Base-by-base conservation (phyloP, 2,329 filamentous ascomycete genomes). In the Ceratocystis albifundus region DNA sequence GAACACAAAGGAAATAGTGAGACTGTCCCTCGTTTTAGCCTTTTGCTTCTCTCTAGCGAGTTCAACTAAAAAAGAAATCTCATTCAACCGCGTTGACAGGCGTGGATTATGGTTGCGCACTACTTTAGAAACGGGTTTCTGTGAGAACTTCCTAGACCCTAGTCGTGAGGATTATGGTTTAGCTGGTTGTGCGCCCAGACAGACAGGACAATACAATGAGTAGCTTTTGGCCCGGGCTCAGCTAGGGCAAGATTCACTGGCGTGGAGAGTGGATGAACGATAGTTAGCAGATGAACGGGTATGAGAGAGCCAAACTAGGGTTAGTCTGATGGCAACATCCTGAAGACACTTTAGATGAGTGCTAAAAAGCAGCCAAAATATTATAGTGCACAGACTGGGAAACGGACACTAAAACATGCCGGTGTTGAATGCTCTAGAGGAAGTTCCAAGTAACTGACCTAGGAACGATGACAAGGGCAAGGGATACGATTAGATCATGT, bases 321-420 rank as follows among this genome's bases (percentile, higher is more conserved):
- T 57, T 57, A 57, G 22, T 17, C 53, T 30, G 53, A 15, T 22
- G 10, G 15, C 53, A 30, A 30, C 15, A n/a, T 12, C 5, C 25
- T 57, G 53, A 12, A 15, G 28, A 57, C 22, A 20, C n/a, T 22
- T 57, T 57, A 22, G 20, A 28, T 57, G 53, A 30, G 53, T 28
- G 30, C 53, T 57, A 57, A 57, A 57, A 4, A n/a, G 36, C 53
- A 10, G 28, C 28, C 53, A 30, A 28, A 30, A 30, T 30, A 57
- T 30, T 30, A 57, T 6, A 57, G 53, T 57, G 65, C 46, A 44
- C 46, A 50, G 48, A 50, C 45, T 46, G 65, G 45, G 22, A 12
- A 20, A n/a, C 44, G 41, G 45, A 22, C 20, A 36, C 44, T 48
- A 64, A 50, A 41, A 55, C 44, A 48, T 22, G 41, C 48, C 53